Base-by-base conservation (phyloP, 495 filamentous ascomycete genomes). In the Aspergillus ellipticus region DNA sequence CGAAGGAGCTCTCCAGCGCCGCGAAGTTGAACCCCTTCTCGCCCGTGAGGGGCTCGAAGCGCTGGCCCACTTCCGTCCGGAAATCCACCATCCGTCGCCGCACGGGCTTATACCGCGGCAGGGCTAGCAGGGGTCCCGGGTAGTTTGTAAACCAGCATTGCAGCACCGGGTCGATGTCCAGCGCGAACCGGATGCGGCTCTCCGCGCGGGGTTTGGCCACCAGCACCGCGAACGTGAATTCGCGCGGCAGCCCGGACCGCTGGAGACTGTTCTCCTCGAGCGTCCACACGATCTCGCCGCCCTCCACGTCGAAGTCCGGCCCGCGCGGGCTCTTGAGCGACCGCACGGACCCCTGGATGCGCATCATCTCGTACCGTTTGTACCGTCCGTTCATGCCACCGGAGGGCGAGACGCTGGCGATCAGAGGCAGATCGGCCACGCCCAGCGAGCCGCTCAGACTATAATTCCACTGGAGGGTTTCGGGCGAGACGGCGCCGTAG, bases 191-290 rank as follows among this genome's bases (percentile, higher is more conserved):
- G 3, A 75, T 42, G 0, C 55, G 56, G 46, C 65, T 70, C n/a
- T 71, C 58, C 6, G 66, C 62, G 3, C 56, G 46, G 0, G 70
- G 74, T 28, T 78, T 76, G 35, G 74, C 66, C n/a, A 79, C 59
- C 33, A 82, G 57, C 72, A 82, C 73, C 6, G 78, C 75, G 59
- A 82, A 81, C 16, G 78, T 80, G 53, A 82, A 81, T 47, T 82
- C 79, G 10, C 78, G 69, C n/a, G 79, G 79, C 0, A 82, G 65
- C 8, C 79, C 79, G 6, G 77, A 77, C 7, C 68, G 66, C 56
- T 82, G 78, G 11, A 80, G 62, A 28, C 54, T 66, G 49, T 82
- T 82, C 45, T 82, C 79, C 41, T 79, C 74, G 1, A 82, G 65
- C 0, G 78, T 77, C 79, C 78, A 82, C 11, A 81, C 71, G 6